Base-by-base conservation (phyloP, 2,329 filamentous ascomycete genomes). In the Trichocomaceae sp. region DNA sequence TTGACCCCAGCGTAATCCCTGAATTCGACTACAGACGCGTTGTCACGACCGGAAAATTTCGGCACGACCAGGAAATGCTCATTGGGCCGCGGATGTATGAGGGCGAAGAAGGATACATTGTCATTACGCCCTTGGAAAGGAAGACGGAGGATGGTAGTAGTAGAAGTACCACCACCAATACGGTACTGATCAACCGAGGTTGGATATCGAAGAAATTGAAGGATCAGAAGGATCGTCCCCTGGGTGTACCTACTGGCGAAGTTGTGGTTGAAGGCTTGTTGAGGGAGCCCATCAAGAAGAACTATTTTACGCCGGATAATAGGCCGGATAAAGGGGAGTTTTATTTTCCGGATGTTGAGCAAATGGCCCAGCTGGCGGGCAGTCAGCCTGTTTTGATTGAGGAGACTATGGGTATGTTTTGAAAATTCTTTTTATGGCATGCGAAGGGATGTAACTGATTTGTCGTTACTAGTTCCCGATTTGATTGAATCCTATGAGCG, bases 31-130 rank as follows among this genome's bases (percentile, higher is more conserved):
- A 92, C 75, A 82, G 93, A 58, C 82, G 89, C 54, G 88, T 99
- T 49, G 81, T 83, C 59, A 86, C 90, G 10, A 82, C 77, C 0
- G 93, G 93, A 9, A 76, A 72, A 54, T 84, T 90, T 62, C 77
- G 87, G 39, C 93, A 99, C 72, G 91, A 96, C 68, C 83, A 88
- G 69, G 93, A 99, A 77, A 99, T 99, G 91, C 79, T 99, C 51
- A 84, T 99, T 57, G 93, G 93, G 0, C 93, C 93, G 55, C 83
- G 93, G 47, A 83, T 96, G 76, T 81, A 84, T 59, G 92, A 99
- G 59, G 92, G 92, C 12, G 83, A 92, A 66, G 86, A 96, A 67
- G 93, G 93, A 2, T 99, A 84, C 73, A 82, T 95, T 64, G 92
- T 99, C 37, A 77, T 99, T 22, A 99, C 93, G 45, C 93, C 93